Evolutionary conservation across 306 rosid species (phyloP), one percentile per base, ranked within the genome.

Genomic region (Medicago ruthenica): DNA sequence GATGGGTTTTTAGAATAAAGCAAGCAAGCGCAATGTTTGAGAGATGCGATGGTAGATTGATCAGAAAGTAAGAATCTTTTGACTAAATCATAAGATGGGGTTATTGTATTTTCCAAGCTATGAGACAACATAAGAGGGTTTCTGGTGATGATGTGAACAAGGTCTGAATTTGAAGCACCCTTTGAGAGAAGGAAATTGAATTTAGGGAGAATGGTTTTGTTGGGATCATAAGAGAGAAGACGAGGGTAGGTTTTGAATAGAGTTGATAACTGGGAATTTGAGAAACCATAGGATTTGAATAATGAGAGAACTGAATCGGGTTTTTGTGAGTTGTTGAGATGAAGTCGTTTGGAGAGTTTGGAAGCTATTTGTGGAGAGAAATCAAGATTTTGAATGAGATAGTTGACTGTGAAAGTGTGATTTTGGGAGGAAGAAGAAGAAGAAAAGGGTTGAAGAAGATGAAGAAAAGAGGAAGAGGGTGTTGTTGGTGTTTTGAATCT

Each of bases 121-220:
- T 11, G 54, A 7, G 1, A 11, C 77, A 14, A 39, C 6, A 9
- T 13, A 1, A 4, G 3, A 0, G 85, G 88, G 6, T 20, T 48
- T 15, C 1, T 69, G 6, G 83, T 15, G 0, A 80, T 5, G 7
- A 70, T 60, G 13, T 58, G 73, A 6, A 76, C 37, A 9, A 83
- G 34, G 10, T 86, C 84, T 10, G 80, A 65, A 1, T 31, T 53
- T 1, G 88, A 65, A 57, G 80, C 37, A 39, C 88, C 87, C 74
- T 81, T 83, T 11, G 84, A 67, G 22, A 36, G 41, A 42, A 86
- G 62, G 55, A 86, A 86, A 13, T 65, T n/a, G 42, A 86, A 5
- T 24, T 86, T 86, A 16, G 86, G 87, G 12, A 54, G 60, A 39
- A 83, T 18, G 24, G 47, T 12, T 24, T 79, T 82, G 6, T 53